Conservation (phyloP, 2,329 filamentous ascomycete genomes). For the Neonectria neomacrospora region DNA sequence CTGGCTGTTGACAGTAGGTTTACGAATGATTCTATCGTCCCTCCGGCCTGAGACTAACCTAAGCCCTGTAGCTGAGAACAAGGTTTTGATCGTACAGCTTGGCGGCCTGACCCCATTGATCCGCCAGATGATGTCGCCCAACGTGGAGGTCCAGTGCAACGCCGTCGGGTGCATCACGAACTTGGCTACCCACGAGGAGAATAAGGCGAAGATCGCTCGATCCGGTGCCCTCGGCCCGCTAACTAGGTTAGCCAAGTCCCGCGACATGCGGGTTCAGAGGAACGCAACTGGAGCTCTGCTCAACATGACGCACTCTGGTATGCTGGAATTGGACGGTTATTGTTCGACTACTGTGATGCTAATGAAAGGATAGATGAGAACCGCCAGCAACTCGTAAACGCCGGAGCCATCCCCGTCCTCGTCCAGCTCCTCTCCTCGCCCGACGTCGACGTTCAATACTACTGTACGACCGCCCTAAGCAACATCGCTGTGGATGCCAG, state of each 20-base stretch:
- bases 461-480: conserved; percentile 97
- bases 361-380: conserved; percentile 80
- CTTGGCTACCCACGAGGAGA: conserved; percentile 96
- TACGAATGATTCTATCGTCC: conserved; percentile 2
- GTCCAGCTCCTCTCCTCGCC: conserved; percentile 92
- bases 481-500: conserved; percentile 96
- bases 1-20: conserved; percentile 92
- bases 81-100: conserved; percentile 93
- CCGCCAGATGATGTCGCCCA: conserved; percentile 96
- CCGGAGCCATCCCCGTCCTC: conserved; percentile 96
- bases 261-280: conserved; percentile 97
- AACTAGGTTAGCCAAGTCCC: conserved; percentile 92
- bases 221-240: conserved; percentile 92
- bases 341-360: conserved; percentile 16
- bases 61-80: conserved; percentile 84
- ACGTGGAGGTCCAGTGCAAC: conserved; percentile 99
- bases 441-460: conserved; percentile 98
- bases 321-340: conserved; percentile 36
- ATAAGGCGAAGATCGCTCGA: conserved; percentile 97
- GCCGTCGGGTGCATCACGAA: conserved; percentile 99
- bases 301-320: conserved; percentile 99
- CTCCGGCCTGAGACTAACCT: conserved; percentile 54
- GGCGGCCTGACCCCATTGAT: conserved; percentile 92
- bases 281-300: conserved; percentile 96
- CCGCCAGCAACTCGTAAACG: conserved; percentile 95